Evolutionary conservation across 352 stramenopile genomes (phyloP).

Genomic region (Elongisporangium anandrum): DNA sequence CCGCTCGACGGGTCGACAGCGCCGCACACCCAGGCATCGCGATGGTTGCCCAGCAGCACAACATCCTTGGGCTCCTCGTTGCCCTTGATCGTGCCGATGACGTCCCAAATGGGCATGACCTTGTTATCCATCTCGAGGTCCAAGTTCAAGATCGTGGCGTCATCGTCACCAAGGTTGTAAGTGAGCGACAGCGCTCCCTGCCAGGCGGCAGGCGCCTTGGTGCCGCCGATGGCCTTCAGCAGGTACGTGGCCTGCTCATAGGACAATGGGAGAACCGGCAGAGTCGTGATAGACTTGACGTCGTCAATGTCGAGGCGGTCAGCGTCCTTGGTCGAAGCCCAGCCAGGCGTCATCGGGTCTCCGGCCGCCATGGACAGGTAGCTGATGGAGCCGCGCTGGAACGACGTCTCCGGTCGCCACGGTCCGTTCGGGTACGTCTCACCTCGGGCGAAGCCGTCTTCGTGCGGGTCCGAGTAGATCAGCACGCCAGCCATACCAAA

Average conservation of each 20-base stretch:
- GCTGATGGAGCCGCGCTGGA: slow-evolving; percentile 84
- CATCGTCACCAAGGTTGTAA: slow-evolving; percentile 76
- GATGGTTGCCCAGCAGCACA: slow-evolving; percentile 88
- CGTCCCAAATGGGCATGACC: slow-evolving; percentile 77
- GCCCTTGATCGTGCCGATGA: slow-evolving; percentile 75
- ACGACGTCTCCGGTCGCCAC: slow-evolving; percentile 67
- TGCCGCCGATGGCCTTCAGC: slow-evolving; percentile 58
- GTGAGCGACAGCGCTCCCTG: slow-evolving; percentile 57
- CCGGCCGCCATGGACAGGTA: slow-evolving; percentile 75
- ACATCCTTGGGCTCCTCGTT: slow-evolving; percentile 49
- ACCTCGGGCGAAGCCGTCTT: slow-evolving; percentile 75
- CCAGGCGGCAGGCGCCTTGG: slow-evolving; percentile 45
- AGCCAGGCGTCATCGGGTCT: slow-evolving; percentile 60
- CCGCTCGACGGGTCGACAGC: slow-evolving; percentile 79
- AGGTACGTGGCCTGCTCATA: slow-evolving; percentile 83
- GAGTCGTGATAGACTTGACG: slow-evolving; percentile 45
- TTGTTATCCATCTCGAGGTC: slow-evolving; percentile 75
- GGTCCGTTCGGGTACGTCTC: slow-evolving; percentile 64
- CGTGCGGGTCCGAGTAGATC: slow-evolving; percentile 86
- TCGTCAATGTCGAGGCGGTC: slow-evolving; percentile 38
- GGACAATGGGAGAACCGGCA: slow-evolving; percentile 59
- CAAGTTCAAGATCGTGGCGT: slow-evolving; percentile 54
- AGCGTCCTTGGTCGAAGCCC: slow-evolving; percentile 35
- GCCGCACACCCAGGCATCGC: slow-evolving; percentile 89
- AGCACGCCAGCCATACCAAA: slow-evolving; percentile 72